Percentiles rank a stretch among this genome's conserved stretches.
phyloP scores from a whole-genome alignment of 2,329 filamentous ascomycete species.

The Monosporascus sp. region DNA sequence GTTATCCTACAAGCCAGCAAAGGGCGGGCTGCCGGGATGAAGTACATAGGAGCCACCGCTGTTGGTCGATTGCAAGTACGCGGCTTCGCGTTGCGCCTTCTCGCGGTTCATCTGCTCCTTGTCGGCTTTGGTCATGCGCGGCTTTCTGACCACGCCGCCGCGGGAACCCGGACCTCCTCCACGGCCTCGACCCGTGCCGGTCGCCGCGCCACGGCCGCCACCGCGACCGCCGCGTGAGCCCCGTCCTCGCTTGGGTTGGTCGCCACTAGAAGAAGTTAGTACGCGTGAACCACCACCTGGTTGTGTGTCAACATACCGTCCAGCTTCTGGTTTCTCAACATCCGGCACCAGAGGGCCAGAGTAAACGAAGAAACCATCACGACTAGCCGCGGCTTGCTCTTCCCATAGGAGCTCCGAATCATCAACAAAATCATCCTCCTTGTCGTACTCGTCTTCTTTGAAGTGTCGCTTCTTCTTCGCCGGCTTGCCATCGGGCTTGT shows the following conservation, averaged over 20 bases:
- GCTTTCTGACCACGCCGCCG: conserved; percentile 71
- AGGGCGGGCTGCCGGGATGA: conserved; percentile 27
- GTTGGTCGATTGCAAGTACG: conserved; percentile 22
- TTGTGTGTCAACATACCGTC: conserved; percentile 36
- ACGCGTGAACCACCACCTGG: conserved; percentile 5
- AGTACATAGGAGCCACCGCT: conserved; percentile 21
- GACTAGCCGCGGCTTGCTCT: conserved; percentile 86
- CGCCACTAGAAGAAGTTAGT: conserved; percentile 50
- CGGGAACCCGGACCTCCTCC: conserved; percentile 62
- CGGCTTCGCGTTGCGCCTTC: conserved; percentile 65
- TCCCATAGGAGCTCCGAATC: conserved; percentile 95
- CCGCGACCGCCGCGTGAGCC: conserved; percentile 38
- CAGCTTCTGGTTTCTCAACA: conserved; percentile 63
- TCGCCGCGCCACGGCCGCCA: conserved; percentile 16
- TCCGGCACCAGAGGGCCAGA: conserved; percentile 86
- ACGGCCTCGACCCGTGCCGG: not conserved
- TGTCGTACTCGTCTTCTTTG: conserved; percentile 78
- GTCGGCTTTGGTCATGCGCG: conserved; percentile 80
- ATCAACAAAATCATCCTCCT: conserved; percentile 80
- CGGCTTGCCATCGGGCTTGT: conserved; percentile 55
- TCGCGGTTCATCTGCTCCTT: conserved; percentile 76
- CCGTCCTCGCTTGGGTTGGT: conserved; percentile 65
- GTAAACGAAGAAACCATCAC: conserved; percentile 97
- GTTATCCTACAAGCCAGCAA: conserved; percentile 22
- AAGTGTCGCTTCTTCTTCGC: conserved; percentile 74